Percentiles rank a stretch among this genome's conserved stretches.
Evolutionary conservation across 2,329 filamentous ascomycete species (phyloP).

Genomic region (Zasmidium angulare): DNA sequence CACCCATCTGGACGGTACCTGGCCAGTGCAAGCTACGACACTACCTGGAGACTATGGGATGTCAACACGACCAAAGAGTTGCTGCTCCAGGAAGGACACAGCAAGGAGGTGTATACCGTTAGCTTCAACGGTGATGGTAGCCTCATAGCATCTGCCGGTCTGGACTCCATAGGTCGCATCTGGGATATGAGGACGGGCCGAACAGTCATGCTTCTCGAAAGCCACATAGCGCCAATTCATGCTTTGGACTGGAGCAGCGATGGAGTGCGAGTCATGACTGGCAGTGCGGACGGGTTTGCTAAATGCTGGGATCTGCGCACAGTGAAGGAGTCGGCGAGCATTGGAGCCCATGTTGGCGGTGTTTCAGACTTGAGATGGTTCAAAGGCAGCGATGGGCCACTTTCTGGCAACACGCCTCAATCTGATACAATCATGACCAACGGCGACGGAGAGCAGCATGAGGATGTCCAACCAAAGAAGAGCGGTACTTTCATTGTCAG

Average conservation of each 20-base stretch:
- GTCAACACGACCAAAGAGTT: constrained; percentile 81
- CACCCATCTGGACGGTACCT: constrained; percentile 88
- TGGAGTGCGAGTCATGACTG: constrained; percentile 87
- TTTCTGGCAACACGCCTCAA: constrained; percentile 60
- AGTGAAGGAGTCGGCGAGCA: constrained; percentile 76
- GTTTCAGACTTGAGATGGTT: constrained; percentile 94
- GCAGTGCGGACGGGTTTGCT: constrained; percentile 90
- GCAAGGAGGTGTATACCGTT: constrained; percentile 85
- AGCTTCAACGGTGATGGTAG: constrained; percentile 91
- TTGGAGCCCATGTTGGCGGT: constrained; percentile 87
- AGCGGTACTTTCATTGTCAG: constrained; percentile 89
- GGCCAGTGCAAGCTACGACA: constrained; percentile 92
- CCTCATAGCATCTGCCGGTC: constrained; percentile 82
- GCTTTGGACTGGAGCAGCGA: constrained; percentile 90
- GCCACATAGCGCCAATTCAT: constrained; percentile 90
- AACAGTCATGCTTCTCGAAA: constrained; percentile 93
- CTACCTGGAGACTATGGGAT: constrained; percentile 96
- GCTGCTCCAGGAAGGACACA: constrained; percentile 89
- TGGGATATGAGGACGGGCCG: constrained; percentile 93
- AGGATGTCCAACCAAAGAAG: constrained; percentile 64
- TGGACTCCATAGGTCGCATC: constrained; percentile 91
- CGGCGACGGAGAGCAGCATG: constrained; percentile 14
- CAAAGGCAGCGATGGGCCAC: constrained; percentile 77
- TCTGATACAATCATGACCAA: constrained; percentile 26
- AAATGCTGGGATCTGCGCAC: constrained; percentile 98